Percentiles rank a stretch among this genome's conserved stretches.
These are phyloP conservation scores for Taiwanofungus camphoratus DNA, from an alignment of 1,284 basidiomycete genomes.

Conservation along the genomic window DNA sequence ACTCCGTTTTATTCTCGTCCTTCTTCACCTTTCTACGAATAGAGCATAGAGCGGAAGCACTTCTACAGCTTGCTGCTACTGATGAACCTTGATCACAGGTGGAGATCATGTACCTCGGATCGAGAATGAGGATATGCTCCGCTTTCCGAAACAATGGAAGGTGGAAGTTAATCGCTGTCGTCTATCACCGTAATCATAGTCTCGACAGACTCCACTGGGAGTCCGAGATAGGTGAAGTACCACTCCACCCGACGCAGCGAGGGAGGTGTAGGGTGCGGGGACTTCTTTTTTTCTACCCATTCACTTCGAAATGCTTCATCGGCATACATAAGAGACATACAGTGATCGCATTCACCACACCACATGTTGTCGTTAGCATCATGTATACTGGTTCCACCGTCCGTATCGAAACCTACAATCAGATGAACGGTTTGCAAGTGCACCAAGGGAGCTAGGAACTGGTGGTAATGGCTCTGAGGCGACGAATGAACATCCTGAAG, in stretches of 20 bases:
- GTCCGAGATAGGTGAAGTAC: slow-evolving; percentile 8
- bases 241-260: slow-evolving; percentile 13
- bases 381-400: slow-evolving; percentile 6
- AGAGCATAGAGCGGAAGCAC: too few species aligned
- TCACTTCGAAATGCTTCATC: slow-evolving; percentile 9
- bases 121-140: too few species aligned
- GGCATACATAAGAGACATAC: slow-evolving; percentile 18
- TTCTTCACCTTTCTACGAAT: too few species aligned
- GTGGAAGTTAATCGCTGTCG: background rate
- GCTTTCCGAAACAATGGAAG: too few species aligned
- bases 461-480: slow-evolving; percentile 11
- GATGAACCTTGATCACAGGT: too few species aligned
- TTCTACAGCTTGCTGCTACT: too few species aligned
- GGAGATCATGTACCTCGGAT: too few species aligned
- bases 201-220: background rate
- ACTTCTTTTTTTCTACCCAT: slow-evolving; percentile 14
- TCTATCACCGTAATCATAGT: background rate
- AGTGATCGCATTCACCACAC: slow-evolving; percentile 19
- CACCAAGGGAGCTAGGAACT: slow-evolving; percentile 9
- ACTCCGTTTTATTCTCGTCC: too few species aligned
- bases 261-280: slow-evolving; percentile 6
- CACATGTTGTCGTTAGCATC: slow-evolving; percentile 10
- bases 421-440: slow-evolving; percentile 11
- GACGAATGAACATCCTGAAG: background rate
- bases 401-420: slow-evolving; percentile 12